Evolutionary conservation across 2,329 filamentous ascomycete genomes (phyloP).

Genomic region (Zymoseptoria tritici): DNA sequence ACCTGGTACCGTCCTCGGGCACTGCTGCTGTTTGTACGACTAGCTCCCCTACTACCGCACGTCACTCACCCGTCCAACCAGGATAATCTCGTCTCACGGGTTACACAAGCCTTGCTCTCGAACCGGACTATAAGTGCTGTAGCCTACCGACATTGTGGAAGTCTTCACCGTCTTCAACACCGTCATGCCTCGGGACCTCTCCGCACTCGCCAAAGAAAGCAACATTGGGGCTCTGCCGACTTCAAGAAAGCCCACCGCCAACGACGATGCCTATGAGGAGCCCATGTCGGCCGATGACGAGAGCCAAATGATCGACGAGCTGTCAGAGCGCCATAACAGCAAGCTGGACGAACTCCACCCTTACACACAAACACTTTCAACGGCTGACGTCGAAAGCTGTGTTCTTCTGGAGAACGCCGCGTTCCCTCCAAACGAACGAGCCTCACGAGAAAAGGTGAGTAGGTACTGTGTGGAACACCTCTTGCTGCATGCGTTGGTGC

Average conservation of each 20-base stretch:
- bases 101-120: neutral
- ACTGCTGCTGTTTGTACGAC: neutral
- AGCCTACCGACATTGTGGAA: neutral
- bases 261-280: neutral
- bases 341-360: conserved; percentile 55
- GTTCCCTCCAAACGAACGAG: conserved; percentile 53
- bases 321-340: conserved; percentile 14
- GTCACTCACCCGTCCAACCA: neutral
- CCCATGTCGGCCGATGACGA: conserved; percentile 8
- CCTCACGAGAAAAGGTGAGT: conserved; percentile 53
- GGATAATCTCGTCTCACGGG: neutral
- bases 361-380: conserved; percentile 64
- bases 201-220: conserved; percentile 24
- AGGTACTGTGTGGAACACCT: conserved; percentile 25
- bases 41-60: neutral
- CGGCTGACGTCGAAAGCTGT: conserved; percentile 58
- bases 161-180: neutral
- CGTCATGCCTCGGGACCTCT: conserved; percentile 38
- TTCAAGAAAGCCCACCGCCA: conserved; percentile 29
- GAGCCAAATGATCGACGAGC: conserved; percentile 8
- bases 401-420: conserved; percentile 50
- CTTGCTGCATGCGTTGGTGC: conserved; percentile 23
- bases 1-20: neutral
- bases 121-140: neutral
- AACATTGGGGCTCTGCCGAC: conserved; percentile 26